A percentile compares a stretch with the other conserved stretches of the same genome.
phyloP scores from a whole-genome alignment of 179 eudicot species.

The Silene coronaria region DNA sequence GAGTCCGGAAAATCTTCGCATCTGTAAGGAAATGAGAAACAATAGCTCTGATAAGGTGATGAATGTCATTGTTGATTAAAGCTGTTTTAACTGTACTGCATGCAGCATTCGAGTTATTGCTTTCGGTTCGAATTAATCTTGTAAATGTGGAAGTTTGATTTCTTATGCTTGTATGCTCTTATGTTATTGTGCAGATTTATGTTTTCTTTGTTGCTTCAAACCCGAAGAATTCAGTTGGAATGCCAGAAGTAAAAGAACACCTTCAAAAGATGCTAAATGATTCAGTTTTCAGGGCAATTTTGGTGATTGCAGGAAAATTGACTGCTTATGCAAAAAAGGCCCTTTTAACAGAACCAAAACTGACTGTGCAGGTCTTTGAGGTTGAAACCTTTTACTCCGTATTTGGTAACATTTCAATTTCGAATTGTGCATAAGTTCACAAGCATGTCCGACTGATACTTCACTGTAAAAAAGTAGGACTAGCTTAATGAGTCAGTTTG shows the following conservation, averaged over 20 bases:
- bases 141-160: background rate
- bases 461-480: too few relatives aligned
- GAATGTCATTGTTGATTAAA: background rate
- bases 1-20: conserved; percentile 54
- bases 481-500: too few relatives aligned
- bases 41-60: conserved; percentile 44
- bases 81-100: background rate
- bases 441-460: background rate
- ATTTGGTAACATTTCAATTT: background rate
- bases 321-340: conserved; percentile 67
- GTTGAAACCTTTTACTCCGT: conserved; percentile 13
- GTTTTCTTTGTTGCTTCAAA: conserved; percentile 46
- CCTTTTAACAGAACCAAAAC: conserved; percentile 35
- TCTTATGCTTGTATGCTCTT: too few relatives aligned
- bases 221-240: conserved; percentile 55
- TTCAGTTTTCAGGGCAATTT: conserved; percentile 49
- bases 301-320: conserved; percentile 55
- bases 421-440: background rate
- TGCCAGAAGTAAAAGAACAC: conserved; percentile 49
- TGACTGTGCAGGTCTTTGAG: conserved; percentile 69
- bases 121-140: background rate
- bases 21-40: conserved; percentile 38
- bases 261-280: conserved; percentile 55
- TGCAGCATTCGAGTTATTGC: background rate
- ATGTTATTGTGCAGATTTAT: conserved; percentile 45